Conservation (phyloP, 306 rosid species). For the Rosa persica region DNA sequence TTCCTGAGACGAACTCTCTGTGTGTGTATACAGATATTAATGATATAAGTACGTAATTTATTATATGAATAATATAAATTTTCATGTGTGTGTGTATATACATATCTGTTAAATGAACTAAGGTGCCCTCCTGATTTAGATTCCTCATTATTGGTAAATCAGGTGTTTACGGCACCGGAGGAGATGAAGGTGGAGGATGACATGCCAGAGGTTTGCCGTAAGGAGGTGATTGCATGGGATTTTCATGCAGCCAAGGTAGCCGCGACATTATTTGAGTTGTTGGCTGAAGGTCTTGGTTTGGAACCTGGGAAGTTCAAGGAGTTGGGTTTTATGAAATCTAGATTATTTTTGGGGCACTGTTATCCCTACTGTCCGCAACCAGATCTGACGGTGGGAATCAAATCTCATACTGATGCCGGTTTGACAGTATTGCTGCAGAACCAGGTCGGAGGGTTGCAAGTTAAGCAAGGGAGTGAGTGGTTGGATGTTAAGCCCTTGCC, state of each 20-base stretch:
- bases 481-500: conserved; percentile 29
- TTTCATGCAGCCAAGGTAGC: conserved; percentile 23
- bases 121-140: neutral
- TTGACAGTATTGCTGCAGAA: conserved; percentile 34
- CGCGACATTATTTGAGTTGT: conserved; percentile 37
- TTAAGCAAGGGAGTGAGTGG: conserved; percentile 34
- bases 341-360: conserved; percentile 21
- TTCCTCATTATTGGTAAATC: neutral
- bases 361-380: conserved; percentile 46
- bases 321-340: conserved; percentile 13
- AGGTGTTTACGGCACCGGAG: neutral
- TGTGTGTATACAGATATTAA: too few relatives aligned
- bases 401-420: conserved; percentile 33
- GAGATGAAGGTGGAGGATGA: conserved; percentile 12
- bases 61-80: too few relatives aligned
- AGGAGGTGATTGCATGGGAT: conserved; percentile 35
- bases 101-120: neutral
- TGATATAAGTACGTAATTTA: too few relatives aligned
- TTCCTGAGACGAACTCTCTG: too few relatives aligned
- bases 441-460: conserved; percentile 36
- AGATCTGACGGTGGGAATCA: conserved; percentile 35
- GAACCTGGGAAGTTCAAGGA: conserved; percentile 36
- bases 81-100: too few relatives aligned
- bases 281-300: conserved; percentile 43
- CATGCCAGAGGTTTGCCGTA: conserved; percentile 32